Evolutionary conservation across 2,329 filamentous ascomycete genomes (phyloP), one percentile per base, ranked within the genome.

Genomic region (Cercospora janseana): DNA sequence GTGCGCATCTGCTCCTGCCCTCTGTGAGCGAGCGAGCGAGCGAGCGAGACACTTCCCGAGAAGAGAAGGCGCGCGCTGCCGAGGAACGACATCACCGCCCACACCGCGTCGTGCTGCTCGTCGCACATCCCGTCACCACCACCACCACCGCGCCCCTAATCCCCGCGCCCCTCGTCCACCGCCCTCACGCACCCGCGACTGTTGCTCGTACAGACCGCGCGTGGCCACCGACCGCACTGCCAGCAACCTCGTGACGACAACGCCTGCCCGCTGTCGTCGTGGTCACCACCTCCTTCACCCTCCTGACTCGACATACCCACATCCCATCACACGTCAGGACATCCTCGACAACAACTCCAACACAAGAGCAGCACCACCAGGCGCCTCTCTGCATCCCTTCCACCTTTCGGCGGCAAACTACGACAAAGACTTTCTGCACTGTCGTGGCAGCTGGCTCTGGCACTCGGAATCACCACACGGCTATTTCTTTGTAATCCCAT

Each of bases 401-500:
- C 49, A 47, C 51, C 52, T 54, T 28, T 42, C 49, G 50, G 55
- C 48, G 55, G 52, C 55, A 56, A 51, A 54, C 44, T 55, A 38
- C 48, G 48, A 52, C 52, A 55, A 57, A 55, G 51, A 52, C 38
- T 46, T 21, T 37, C 35, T 40, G 37, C 52, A 49, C 58, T 59
- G 57, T 59, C 46, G 40, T 55, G 46, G 55, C 55, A 55, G 55
- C 57, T 54, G 55, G 52, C 49, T 51, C 51, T 52, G 40, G 46
- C 28, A 51, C 38, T 16, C 28, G 32, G 43, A 56, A 60, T n/a
- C 34, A 23, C 16, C 18, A 57, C 56, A 58, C 49, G 54, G 28
- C 46, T 58, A 63, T 61, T 58, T 55, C 56, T 60, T 63, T 63
- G 59, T 65, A 65, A 65, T 65, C 56, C 54, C 51, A 50, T 65